These are phyloP conservation scores for Stachybotrys chartarum DNA, from an alignment of 2,329 filamentous ascomycete genomes.

Conservation along the genomic window DNA sequence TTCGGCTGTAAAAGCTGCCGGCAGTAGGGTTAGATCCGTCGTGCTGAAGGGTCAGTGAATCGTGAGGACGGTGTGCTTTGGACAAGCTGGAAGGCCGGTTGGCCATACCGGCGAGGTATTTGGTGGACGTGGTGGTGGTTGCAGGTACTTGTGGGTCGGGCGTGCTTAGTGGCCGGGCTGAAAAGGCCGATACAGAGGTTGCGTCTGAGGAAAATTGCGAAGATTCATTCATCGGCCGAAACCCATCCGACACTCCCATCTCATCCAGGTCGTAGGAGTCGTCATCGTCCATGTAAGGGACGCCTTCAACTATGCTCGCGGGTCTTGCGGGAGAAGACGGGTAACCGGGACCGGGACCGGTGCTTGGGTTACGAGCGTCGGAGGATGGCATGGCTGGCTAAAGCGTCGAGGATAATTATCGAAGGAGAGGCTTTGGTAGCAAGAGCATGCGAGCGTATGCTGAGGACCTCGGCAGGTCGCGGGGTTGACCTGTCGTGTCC, in stretches of 20 bases:
- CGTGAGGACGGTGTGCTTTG: conserved; percentile 42
- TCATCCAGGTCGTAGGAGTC: conserved; percentile 42
- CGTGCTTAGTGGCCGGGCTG: conserved; percentile 9
- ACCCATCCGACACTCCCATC: conserved; percentile 46
- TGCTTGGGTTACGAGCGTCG: conserved; percentile 28
- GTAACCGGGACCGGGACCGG: conserved; percentile 18
- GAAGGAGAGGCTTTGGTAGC: conserved; percentile 7
- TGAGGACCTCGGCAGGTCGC: conserved; percentile 1
- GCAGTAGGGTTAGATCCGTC: conserved; percentile 32
- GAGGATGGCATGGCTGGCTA: conserved; percentile 32
- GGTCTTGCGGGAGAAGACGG: conserved; percentile 14
- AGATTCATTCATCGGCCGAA: conserved; percentile 26
- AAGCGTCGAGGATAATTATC: conserved; percentile 11
- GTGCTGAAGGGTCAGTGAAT: conserved; percentile 44
- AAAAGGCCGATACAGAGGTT: not conserved
- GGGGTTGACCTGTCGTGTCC: not conserved
- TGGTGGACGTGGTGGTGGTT: conserved; percentile 7
- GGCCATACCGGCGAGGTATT: conserved; percentile 12
- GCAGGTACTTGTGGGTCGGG: conserved; percentile 12
- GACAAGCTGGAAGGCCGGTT: conserved; percentile 47
- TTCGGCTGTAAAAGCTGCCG: conserved; percentile 8
- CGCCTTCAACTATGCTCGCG: conserved; percentile 24
- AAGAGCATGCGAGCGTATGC: not conserved
- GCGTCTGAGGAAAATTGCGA: not conserved
- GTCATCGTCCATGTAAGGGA: conserved; percentile 28